Evolutionary conservation across 768 basidiomycete species (phyloP), one percentile per base, ranked within the genome.

Genomic region (Agrocybe chaxingu): DNA sequence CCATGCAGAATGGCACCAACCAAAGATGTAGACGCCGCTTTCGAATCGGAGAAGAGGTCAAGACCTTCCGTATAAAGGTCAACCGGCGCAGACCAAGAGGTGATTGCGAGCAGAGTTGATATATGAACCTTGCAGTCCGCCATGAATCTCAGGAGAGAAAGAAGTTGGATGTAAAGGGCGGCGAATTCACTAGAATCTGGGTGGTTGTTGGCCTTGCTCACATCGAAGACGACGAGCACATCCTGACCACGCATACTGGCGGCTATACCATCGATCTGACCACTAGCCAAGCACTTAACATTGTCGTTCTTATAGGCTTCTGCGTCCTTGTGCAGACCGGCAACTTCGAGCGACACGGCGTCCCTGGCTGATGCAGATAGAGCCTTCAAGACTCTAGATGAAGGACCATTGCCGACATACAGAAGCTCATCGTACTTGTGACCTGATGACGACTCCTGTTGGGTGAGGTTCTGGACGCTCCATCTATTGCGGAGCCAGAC

Each of bases 1-100:
- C 65, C 65, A 37, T 65, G 64, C 12, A 63, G 36, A 19, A 66
- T 53, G 4, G 64, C 36, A 51, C 70, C 64, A 38, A 59, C 42
- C 30, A 63, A 48, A 6, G 54, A 44, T 11, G 19, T 47, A 7
- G 59, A 36, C 8, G 56, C 46, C 13, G 49, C 50, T n/a, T 54
- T 57, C 1, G 56, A 56, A 29, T 55, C 57, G 2, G 56, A 56
- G 52, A 59, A 59, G 39, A 59, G 56, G 39, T 57, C 56, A 18
- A 61, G 57, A 13, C 52, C 59, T 40, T 63, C 62, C 24, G 51
- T 55, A 33, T 54, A 55, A n/a, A 61, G 45, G 40, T 63, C 59
- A 19, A 64, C 57, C 11, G 61, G 59, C 7, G 58, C 48, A 7
- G 63, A 62, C 45, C 57, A 59, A 12, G 59, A 58, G 8, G 63